phyloP scores from a whole-genome alignment of 306 rosid genomes.

The Glycine latifolia region DNA sequence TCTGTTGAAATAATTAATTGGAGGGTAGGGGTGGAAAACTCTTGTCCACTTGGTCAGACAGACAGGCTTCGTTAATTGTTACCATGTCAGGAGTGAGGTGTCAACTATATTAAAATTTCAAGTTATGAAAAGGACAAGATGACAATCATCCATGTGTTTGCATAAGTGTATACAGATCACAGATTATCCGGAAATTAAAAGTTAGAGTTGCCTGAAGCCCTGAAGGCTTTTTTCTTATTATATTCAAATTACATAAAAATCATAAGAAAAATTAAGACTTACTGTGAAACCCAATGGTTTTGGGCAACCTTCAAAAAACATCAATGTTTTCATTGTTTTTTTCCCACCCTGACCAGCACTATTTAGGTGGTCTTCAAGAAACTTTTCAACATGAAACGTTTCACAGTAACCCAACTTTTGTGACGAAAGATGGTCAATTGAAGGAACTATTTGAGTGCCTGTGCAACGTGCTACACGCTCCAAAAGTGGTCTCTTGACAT shows the following conservation, averaged over 20 bases:
- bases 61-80: neutral
- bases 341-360: conserved; percentile 72
- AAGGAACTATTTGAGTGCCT: conserved; percentile 85
- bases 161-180: conserved; percentile 17
- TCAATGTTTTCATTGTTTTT: conserved; percentile 81
- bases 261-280: conserved; percentile 54
- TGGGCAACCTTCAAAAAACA: conserved; percentile 99
- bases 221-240: neutral
- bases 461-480: conserved; percentile 95
- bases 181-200: conserved; percentile 23
- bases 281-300: conserved; percentile 97
- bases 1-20: conserved; percentile 2
- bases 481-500: conserved; percentile 86
- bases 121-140: conserved; percentile 21
- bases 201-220: conserved; percentile 20
- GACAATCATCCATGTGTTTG: conserved; percentile 4
- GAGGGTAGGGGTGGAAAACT: conserved; percentile 11
- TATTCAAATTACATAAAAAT: conserved; percentile 10
- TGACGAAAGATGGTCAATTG: conserved; percentile 85
- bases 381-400: conserved; percentile 77
- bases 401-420: conserved; percentile 91
- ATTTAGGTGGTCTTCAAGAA: conserved; percentile 74
- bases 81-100: conserved; percentile 12
- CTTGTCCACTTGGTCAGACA: conserved; percentile 1
- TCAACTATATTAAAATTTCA: neutral